These are phyloP conservation scores for Globisporangium paroecandrum DNA, from an alignment of 352 stramenopile genomes.

Conservation along the genomic window DNA sequence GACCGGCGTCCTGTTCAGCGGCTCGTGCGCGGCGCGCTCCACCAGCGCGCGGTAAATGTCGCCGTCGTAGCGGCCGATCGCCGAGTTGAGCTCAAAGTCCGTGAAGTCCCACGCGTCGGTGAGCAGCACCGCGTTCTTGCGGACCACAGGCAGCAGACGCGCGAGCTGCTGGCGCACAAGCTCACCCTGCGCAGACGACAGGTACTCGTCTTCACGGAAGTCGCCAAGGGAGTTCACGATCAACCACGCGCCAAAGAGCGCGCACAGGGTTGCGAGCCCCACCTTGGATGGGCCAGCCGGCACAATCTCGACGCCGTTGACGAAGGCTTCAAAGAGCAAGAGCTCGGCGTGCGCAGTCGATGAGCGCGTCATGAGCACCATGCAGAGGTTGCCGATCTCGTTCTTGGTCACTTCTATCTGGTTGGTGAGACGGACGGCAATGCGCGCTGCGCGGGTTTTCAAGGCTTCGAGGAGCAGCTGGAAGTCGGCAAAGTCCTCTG, in stretches of 20 bases:
- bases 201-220: constrained; percentile 43
- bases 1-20: constrained; percentile 56
- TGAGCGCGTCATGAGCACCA: constrained; percentile 40
- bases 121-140: constrained; percentile 38
- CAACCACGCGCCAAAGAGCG: constrained; percentile 29
- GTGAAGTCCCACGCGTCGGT: constrained; percentile 39
- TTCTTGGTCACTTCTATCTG: neutral
- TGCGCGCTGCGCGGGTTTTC: constrained; percentile 23
- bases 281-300: constrained; percentile 9
- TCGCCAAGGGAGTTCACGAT: constrained; percentile 32
- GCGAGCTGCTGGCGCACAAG: constrained; percentile 22
- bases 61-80: constrained; percentile 69
- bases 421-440: constrained; percentile 12
- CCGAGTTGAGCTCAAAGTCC: constrained; percentile 67
- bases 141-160: constrained; percentile 27
- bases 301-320: constrained; percentile 25
- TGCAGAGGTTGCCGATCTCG: constrained; percentile 31
- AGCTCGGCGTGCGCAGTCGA: constrained; percentile 34
- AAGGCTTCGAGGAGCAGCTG: constrained; percentile 27
- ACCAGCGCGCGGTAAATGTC: constrained; percentile 67
- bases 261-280: constrained; percentile 23
- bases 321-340: constrained; percentile 27
- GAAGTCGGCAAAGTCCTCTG: constrained; percentile 26
- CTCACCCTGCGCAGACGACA: constrained; percentile 30
- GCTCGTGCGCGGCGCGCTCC: constrained; percentile 40